These are phyloP conservation scores for Radiomyces spectabilis DNA, from an alignment of 192 early-diverging fungal species.

Conservation along the genomic window DNA sequence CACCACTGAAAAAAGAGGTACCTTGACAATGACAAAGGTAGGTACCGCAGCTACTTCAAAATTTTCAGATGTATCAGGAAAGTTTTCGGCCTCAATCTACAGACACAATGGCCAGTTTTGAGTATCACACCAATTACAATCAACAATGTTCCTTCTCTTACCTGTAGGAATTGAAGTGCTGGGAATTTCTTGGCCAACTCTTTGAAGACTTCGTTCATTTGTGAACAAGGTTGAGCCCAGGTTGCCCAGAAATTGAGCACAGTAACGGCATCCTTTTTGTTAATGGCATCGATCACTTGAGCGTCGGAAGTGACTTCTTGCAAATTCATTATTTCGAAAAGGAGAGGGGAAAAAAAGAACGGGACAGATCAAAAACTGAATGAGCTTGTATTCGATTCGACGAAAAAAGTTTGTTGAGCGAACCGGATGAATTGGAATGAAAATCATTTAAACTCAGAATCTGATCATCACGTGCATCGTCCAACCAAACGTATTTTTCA, in stretches of 20 bases:
- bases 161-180: conserved; percentile 67
- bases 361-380: not conserved
- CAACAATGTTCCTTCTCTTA: conserved; percentile 18
- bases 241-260: conserved; percentile 88
- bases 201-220: conserved; percentile 89
- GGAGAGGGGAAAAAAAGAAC: not conserved
- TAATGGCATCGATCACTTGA: conserved; percentile 27
- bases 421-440: no score
- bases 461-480: no score
- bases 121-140: not conserved
- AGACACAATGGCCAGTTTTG: not conserved
- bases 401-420: no score
- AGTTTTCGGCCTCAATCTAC: conserved; percentile 84
- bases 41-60: conserved; percentile 92
- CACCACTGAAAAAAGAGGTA: conserved; percentile 5
- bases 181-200: conserved; percentile 77
- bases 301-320: conserved; percentile 32
- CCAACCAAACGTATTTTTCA: no score
- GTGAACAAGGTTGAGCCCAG: conserved; percentile 84
- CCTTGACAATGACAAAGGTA: conserved; percentile 79
- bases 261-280: conserved; percentile 29
- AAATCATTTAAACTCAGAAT: no score
- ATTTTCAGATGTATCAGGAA: conserved; percentile 77
- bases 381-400: no score
- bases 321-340: conserved; percentile 30